A percentile compares a stretch with the other conserved stretches of the same genome.
phyloP scores from a whole-genome alignment of 495 filamentous ascomycete genomes.

The Penicillium psychrofluorescens region DNA sequence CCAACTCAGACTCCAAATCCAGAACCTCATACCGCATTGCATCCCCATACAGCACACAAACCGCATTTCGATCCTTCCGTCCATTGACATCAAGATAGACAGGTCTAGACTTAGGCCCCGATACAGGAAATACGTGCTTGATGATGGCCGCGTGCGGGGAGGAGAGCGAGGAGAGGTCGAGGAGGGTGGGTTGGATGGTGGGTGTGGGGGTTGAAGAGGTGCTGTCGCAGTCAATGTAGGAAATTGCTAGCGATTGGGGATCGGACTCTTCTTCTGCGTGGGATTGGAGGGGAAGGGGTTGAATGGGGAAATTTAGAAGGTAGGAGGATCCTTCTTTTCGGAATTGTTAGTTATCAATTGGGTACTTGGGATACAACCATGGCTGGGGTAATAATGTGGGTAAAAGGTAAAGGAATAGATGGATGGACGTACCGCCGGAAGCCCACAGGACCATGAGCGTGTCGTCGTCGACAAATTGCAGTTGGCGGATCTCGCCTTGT shows the following conservation, averaged over 20 bases:
- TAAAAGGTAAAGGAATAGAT: slow-evolving; percentile 1
- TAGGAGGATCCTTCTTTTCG: slow-evolving; percentile 17
- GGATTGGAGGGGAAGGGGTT: slow-evolving; percentile 4
- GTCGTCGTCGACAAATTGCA: slow-evolving; percentile 50
- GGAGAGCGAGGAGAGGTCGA: slow-evolving; percentile 16
- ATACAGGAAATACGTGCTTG: slow-evolving; percentile 26
- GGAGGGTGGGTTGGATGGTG: slow-evolving; percentile 6
- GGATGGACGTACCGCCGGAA: slow-evolving; percentile 27
- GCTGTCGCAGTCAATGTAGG: slow-evolving; percentile 10
- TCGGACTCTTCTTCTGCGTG: not conserved
- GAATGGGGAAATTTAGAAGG: slow-evolving; percentile 35
- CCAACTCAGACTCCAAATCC: slow-evolving; percentile 49
- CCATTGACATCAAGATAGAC: slow-evolving; percentile 47
- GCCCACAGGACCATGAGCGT: slow-evolving; percentile 44
- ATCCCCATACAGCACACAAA: slow-evolving; percentile 51
- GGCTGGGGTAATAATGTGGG: not conserved
- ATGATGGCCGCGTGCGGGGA: slow-evolving; percentile 7
- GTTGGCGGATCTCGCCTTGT: slow-evolving; percentile 39
- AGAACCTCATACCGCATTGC: slow-evolving; percentile 48
- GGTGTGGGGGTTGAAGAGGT: slow-evolving; percentile 7
- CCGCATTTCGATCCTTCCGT: slow-evolving; percentile 41
- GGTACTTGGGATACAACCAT: slow-evolving; percentile 6
- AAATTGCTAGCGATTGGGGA: slow-evolving; percentile 6
- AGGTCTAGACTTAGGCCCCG: slow-evolving; percentile 36
- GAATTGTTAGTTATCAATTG: slow-evolving; percentile 6